These are phyloP conservation scores for Hippophae tibetana DNA, from an alignment of 306 rosid species.

Conservation along the genomic window DNA sequence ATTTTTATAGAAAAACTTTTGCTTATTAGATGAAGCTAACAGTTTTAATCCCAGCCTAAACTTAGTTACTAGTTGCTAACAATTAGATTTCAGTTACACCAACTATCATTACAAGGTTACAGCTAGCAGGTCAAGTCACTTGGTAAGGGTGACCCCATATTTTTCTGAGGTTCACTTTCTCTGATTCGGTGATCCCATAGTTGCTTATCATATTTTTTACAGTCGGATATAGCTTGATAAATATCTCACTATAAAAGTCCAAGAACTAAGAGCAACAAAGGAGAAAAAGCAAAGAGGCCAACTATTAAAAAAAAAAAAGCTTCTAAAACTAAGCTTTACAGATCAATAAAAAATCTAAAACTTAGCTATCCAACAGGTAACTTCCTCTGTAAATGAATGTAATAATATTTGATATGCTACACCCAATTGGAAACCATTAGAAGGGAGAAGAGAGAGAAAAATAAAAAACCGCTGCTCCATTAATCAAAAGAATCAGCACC, in stretches of 20 bases:
- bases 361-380: too few relatives aligned
- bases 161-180: too few relatives aligned
- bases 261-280: neutral
- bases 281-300: neutral
- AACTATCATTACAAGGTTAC: too few relatives aligned
- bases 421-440: too few relatives aligned
- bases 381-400: too few relatives aligned
- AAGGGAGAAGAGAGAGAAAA: neutral
- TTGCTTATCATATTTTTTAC: too few relatives aligned
- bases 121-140: too few relatives aligned
- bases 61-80: neutral
- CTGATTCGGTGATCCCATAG: too few relatives aligned
- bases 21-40: neutral
- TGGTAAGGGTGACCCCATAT: too few relatives aligned
- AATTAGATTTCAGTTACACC: neutral
- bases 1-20: neutral
- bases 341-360: too few relatives aligned
- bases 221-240: too few relatives aligned
- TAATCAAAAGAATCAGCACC: slow-evolving; percentile 13
- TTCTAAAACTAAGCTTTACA: neutral
- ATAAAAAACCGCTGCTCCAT: neutral
- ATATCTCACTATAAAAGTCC: neutral
- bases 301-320: neutral
- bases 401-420: too few relatives aligned
- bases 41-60: neutral